These are phyloP conservation scores for Trifolium dubium DNA, from an alignment of 306 rosid species.

Conservation along the genomic window DNA sequence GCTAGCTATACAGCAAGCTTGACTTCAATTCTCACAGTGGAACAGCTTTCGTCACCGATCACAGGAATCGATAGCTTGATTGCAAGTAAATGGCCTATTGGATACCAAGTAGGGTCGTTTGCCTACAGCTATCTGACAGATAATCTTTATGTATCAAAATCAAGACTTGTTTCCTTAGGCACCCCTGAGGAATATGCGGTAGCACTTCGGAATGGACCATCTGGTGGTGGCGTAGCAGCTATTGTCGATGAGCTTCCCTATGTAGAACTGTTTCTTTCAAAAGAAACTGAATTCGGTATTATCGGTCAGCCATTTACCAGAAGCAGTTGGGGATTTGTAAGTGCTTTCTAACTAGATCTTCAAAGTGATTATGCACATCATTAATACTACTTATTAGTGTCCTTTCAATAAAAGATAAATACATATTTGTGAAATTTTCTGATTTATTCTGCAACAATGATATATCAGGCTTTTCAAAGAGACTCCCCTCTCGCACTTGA, in stretches of 20 bases:
- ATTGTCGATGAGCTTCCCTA: conserved; percentile 88
- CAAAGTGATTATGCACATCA: conserved; percentile 19
- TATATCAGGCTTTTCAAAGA: conserved; percentile 90
- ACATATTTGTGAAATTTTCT: too few species aligned
- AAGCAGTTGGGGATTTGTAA: conserved; percentile 99
- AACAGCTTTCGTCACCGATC: conserved; percentile 85
- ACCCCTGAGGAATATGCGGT: conserved; percentile 83
- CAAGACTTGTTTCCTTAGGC: conserved; percentile 80
- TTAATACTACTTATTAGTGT: too few species aligned
- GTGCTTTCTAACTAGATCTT: conserved; percentile 48
- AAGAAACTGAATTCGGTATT: conserved; percentile 70
- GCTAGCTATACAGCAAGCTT: conserved; percentile 94
- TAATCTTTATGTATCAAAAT: conserved; percentile 58
- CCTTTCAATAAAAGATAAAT: too few species aligned
- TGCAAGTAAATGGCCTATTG: conserved; percentile 74
- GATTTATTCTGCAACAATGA: too few species aligned
- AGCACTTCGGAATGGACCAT: conserved; percentile 76
- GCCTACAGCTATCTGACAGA: conserved; percentile 80
- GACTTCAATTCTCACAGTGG: conserved; percentile 94
- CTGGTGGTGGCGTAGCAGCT: conserved; percentile 88
- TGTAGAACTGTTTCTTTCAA: conserved; percentile 79
- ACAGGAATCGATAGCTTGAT: conserved; percentile 89
- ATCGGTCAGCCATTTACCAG: conserved; percentile 83
- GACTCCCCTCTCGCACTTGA: conserved; percentile 89
- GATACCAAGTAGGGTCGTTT: conserved; percentile 96